Evolutionary conservation across 371 early-diverging fungal genomes (phyloP).

Genomic region (Phascolomyces articulosus): DNA sequence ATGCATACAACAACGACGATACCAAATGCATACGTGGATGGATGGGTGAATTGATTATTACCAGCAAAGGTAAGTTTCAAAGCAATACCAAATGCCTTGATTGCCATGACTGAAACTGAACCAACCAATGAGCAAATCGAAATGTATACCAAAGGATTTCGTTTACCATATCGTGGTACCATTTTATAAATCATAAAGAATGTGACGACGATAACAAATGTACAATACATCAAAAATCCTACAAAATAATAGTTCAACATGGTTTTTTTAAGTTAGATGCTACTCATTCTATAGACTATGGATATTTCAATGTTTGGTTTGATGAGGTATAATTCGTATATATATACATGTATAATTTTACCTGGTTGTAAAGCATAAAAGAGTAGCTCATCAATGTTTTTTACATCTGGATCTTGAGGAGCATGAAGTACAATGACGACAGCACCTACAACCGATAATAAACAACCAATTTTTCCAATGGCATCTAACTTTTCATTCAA

Average conservation of each 20-base stretch:
- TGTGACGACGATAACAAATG: constrained; percentile 62
- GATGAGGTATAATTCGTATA: too few species aligned
- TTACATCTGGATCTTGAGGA: constrained; percentile 79
- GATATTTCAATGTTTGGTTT: too few species aligned
- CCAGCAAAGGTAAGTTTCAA: constrained; percentile 90
- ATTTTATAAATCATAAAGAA: constrained; percentile 80
- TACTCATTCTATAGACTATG: too few species aligned
- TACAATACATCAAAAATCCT: constrained; percentile 83
- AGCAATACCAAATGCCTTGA: constrained; percentile 91
- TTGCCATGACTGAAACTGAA: constrained; percentile 88
- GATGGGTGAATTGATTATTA: constrained; percentile 85
- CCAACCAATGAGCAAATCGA: constrained; percentile 90
- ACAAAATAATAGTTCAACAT: background rate
- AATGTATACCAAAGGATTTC: constrained; percentile 83
- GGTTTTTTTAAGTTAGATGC: too few species aligned
- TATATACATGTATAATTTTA: too few species aligned
- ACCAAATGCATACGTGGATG: constrained; percentile 86
- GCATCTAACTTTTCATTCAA: constrained; percentile 82
- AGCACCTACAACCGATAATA: constrained; percentile 87
- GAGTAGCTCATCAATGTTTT: constrained; percentile 70
- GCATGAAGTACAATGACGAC: constrained; percentile 88
- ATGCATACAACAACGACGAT: constrained; percentile 82
- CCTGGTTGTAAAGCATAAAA: constrained; percentile 72
- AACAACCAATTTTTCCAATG: constrained; percentile 87
- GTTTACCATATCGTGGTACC: constrained; percentile 79